Conservation (phyloP, 192 early-diverging fungal species). For the Coemansia biformis region DNA sequence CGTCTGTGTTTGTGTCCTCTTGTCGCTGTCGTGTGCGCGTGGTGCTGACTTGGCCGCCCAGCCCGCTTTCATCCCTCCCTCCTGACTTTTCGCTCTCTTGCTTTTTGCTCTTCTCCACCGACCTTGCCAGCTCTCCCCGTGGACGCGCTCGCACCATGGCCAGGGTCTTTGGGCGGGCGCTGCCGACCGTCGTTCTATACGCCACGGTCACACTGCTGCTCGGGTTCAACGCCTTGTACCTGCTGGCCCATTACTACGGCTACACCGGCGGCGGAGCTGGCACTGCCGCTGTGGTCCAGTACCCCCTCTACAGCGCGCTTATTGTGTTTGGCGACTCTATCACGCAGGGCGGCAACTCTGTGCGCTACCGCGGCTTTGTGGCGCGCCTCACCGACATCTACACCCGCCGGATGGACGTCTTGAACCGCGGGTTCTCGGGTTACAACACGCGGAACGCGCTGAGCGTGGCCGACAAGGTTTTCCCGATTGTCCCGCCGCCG, state of each 20-base stretch:
- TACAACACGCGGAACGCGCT: constrained; percentile 66
- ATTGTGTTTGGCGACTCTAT: constrained; percentile 37
- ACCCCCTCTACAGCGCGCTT: constrained; percentile 20
- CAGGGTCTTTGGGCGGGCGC: too few species aligned
- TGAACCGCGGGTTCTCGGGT: constrained; percentile 75
- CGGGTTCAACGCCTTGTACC: too few species aligned
- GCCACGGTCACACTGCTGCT: too few species aligned
- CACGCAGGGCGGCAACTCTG: constrained; percentile 23
- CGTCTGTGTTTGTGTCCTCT: too few species aligned
- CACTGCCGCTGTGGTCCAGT: neutral
- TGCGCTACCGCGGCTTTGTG: constrained; percentile 47
- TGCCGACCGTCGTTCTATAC: too few species aligned
- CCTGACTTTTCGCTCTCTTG: too few species aligned
- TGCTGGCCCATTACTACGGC: neutral
- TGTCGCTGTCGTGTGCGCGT: too few species aligned
- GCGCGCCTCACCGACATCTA: constrained; percentile 52
- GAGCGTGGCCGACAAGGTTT: constrained; percentile 52
- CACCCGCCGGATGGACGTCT: constrained; percentile 64
- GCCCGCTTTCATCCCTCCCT: too few species aligned
- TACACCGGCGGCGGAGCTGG: neutral
- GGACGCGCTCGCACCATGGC: too few species aligned
- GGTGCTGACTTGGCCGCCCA: too few species aligned
- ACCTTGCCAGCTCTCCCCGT: too few species aligned
- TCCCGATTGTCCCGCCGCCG: constrained; percentile 22
- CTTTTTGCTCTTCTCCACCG: too few species aligned